These are phyloP conservation scores for Chrysanthemum seticuspe DNA, from an alignment of 129 eudicot genomes.

Conservation along the genomic window DNA sequence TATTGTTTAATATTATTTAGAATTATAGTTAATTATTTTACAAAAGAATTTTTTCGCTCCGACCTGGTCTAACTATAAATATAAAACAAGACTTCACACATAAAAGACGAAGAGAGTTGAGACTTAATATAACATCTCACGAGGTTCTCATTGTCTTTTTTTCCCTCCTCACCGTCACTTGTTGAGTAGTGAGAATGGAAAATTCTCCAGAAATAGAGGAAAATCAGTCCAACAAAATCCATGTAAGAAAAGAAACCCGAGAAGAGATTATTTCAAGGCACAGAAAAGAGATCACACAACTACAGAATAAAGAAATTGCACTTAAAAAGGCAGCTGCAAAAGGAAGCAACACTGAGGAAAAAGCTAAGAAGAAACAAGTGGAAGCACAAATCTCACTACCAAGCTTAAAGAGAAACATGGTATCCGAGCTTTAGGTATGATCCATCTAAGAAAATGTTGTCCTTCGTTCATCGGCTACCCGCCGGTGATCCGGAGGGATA, in stretches of 20 bases:
- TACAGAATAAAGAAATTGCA: slow-evolving; percentile 81
- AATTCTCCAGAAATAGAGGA: slow-evolving; percentile 42
- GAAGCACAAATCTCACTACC: slow-evolving; percentile 65
- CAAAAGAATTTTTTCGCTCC: too few relatives aligned
- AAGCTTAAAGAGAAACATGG: slow-evolving; percentile 81
- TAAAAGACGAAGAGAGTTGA: too few relatives aligned
- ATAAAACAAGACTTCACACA: too few relatives aligned
- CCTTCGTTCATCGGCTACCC: too few relatives aligned
- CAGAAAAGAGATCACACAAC: slow-evolving; percentile 81
- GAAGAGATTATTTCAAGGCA: slow-evolving; percentile 88
- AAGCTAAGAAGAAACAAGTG: slow-evolving; percentile 94
- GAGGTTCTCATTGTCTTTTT: too few relatives aligned
- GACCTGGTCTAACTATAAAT: too few relatives aligned
- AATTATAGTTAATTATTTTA: too few relatives aligned
- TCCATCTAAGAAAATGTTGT: slow-evolving; percentile 52
- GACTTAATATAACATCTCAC: too few relatives aligned
- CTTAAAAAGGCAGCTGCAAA: slow-evolving; percentile 88
- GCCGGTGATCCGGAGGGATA: too few relatives aligned
- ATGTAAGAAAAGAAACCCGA: slow-evolving; percentile 56
- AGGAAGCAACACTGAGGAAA: slow-evolving; percentile 97
- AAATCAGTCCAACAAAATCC: slow-evolving; percentile 35
- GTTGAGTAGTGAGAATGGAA: slow-evolving; percentile 43
- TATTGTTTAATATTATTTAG: too few relatives aligned
- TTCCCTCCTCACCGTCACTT: too few relatives aligned
- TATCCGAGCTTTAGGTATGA: slow-evolving; percentile 76